Conservation (phyloP, 805 yeast species). For the Yamadazyma nakazawae region DNA sequence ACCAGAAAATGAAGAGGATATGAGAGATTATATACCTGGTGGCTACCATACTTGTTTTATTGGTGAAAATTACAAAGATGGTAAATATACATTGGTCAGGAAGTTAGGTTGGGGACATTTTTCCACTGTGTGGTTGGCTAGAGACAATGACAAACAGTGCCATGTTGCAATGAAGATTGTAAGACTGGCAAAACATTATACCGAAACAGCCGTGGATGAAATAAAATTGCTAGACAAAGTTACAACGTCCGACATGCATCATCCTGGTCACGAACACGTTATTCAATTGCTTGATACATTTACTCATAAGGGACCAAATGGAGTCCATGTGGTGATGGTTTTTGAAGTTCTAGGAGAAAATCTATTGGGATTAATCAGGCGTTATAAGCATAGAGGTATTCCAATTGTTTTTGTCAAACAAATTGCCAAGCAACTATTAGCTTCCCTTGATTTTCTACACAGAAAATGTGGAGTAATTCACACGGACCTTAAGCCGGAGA, state of each 20-base stretch:
- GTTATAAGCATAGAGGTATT: constrained; percentile 76
- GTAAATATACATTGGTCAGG: constrained; percentile 74
- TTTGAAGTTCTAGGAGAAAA: constrained; percentile 97
- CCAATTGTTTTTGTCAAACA: constrained; percentile 75
- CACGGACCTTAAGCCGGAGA: constrained; percentile 47
- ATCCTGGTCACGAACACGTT: constrained; percentile 80
- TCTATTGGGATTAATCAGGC: constrained; percentile 74
- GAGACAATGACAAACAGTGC: constrained; percentile 47
- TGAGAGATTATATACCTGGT: constrained; percentile 81
- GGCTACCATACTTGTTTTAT: constrained; percentile 94
- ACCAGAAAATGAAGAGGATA: constrained; percentile 73
- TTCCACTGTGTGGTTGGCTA: constrained; percentile 92
- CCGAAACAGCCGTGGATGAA: constrained; percentile 94
- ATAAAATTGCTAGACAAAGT: constrained; percentile 72
- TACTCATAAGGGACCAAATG: constrained; percentile 85
- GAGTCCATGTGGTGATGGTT: constrained; percentile 93
- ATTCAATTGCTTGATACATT: constrained; percentile 81
- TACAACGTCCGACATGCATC: constrained; percentile 58
- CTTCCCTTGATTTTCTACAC: constrained; percentile 71
- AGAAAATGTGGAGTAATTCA: constrained; percentile 67
- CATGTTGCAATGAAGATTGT: constrained; percentile 96
- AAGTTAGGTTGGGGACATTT: constrained; percentile 99
- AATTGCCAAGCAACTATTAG: constrained; percentile 71
- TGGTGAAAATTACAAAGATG: constrained; percentile 79
- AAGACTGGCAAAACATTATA: constrained; percentile 82